Percentiles rank a stretch among this genome's conserved stretches.
phyloP scores from a whole-genome alignment of 179 eudicot genomes.

The Silene coronaria region DNA sequence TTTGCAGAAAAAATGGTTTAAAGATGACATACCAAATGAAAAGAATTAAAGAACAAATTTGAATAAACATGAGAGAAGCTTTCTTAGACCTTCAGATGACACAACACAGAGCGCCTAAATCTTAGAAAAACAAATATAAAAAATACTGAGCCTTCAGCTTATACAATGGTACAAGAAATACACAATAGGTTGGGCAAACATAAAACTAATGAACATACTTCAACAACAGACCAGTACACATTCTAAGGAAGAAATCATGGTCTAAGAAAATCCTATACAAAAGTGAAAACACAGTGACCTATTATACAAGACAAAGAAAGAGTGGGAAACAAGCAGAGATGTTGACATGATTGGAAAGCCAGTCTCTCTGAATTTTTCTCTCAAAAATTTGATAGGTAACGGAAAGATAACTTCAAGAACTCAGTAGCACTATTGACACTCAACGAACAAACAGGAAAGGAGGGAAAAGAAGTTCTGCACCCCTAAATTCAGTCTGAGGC shows the following conservation, averaged over 20 bases:
- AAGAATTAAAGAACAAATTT: neutral
- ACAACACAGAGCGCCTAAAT: neutral
- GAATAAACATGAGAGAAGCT: neutral
- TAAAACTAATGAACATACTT: neutral
- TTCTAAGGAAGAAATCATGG: neutral
- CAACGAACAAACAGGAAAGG: neutral
- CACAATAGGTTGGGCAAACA: neutral
- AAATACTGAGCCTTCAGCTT: neutral
- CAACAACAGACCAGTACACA: neutral
- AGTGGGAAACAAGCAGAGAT: neutral
- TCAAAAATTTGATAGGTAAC: neutral
- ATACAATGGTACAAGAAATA: neutral
- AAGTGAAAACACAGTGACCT: neutral
- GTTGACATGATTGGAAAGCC: neutral
- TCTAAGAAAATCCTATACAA: neutral
- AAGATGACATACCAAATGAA: neutral
- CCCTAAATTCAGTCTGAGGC: neutral
- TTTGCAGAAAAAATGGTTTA: neutral
- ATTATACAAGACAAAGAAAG: neutral
- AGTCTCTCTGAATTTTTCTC: neutral
- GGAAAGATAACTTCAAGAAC: conserved; percentile 2
- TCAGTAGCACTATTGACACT: neutral
- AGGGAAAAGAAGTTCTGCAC: neutral
- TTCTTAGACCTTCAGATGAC: neutral
- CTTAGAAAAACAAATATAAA: neutral